Evolutionary conservation across 1,139 yeast species (phyloP), one percentile per base, ranked within the genome.

Genomic region (Candida glucosophila): DNA sequence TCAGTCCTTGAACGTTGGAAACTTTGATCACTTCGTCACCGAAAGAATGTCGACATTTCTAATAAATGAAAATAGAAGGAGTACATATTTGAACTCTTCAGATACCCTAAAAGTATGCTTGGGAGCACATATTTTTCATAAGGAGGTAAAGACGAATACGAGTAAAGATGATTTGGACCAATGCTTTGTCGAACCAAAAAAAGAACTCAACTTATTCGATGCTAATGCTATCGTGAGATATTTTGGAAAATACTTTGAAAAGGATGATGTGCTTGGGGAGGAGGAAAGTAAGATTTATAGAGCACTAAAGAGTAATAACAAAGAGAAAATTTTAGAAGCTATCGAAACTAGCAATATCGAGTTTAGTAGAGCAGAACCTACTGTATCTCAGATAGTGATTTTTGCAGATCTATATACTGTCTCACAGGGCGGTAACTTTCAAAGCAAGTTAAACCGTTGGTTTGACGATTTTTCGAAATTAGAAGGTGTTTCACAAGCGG

Each of bases 141-240:
- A 58, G n/a, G 41, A 55, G 20, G 33, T 58, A 13, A 30, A 50
- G 35, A 40, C 50, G 42, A 31, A 40, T 32, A 22, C 45, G 48
- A 26, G 51, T 19, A 63, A 55, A 22, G 61, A 57, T 25, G 62
- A 54, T 26, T 46, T 56, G 24, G 49, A 49, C 8, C 47, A 63
- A 20, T 35, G 45, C 14, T 53, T 72, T 29, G 43, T 46, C 23
- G 55, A 57, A 38, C 46, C 50, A 36, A 49, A 41, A 40, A 35
- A 50, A 18, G 58, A 49, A 10, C 69, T 77, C 30, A 69, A 66
- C 39, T 64, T 86, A 38, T 58, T 70, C 34, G 95, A 85, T 51
- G 70, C 92, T 17, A 83, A 86, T 49, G 82, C 96, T 14, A 79
- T 86, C 32, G 86, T 83, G 31, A 74, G 78, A 49, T 83, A 72